A percentile compares a stretch with the other conserved stretches of the same genome.
These are phyloP conservation scores for Passiflora organensis DNA, from an alignment of 345 rosid genomes.

Conservation along the genomic window DNA sequence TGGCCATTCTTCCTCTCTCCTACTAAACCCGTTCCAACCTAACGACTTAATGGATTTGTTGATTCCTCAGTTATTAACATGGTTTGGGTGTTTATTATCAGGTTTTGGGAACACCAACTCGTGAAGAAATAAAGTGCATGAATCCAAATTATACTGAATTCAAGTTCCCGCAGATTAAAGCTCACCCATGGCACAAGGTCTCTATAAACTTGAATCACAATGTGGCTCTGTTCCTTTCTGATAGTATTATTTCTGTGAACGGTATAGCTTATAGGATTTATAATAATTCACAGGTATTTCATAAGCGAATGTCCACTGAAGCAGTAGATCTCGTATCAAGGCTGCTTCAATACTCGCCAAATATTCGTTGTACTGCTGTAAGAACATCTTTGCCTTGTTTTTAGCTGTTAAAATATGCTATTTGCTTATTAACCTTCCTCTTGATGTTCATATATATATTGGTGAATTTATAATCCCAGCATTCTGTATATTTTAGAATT, in stretches of 20 bases:
- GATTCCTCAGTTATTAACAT: not conserved
- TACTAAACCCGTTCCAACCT: not conserved
- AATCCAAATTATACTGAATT: constrained; percentile 93
- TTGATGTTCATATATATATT: too few species aligned
- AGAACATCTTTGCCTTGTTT: not conserved
- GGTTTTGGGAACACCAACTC: constrained; percentile 93
- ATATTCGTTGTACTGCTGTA: constrained; percentile 22
- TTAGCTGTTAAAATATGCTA: too few species aligned
- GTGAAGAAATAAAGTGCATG: constrained; percentile 99
- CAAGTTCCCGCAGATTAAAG: constrained; percentile 97
- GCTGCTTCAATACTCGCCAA: constrained; percentile 23
- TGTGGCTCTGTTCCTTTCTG: not conserved
- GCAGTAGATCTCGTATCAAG: constrained; percentile 30
- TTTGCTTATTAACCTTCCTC: too few species aligned
- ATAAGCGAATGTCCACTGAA: constrained; percentile 20
- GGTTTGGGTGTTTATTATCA: constrained; percentile 19
- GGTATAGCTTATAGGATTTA: not conserved
- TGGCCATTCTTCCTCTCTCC: not conserved
- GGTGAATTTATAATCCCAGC: not conserved
- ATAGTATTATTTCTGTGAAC: not conserved
- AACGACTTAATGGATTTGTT: not conserved
- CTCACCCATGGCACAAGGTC: constrained; percentile 99
- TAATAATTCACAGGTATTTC: constrained; percentile 18
- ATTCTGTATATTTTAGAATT: not conserved
- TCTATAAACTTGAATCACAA: not conserved